Base-by-base conservation (phyloP, 345 rosid species). In the Brassica rapa region DNA sequence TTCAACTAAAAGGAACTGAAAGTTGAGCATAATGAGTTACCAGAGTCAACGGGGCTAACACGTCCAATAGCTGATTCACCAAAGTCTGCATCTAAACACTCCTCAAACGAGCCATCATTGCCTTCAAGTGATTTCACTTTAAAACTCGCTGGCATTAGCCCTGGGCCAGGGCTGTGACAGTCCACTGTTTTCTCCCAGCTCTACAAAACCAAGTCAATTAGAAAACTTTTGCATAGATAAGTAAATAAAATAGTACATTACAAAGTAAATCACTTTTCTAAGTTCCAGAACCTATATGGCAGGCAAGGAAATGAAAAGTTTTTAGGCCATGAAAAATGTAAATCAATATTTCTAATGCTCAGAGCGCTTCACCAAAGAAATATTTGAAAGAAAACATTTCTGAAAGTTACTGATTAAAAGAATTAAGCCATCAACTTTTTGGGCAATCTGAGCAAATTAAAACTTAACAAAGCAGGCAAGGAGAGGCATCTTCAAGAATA, bases 171-270 rank as follows among this genome's bases (percentile, higher is more conserved):
- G 83, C 94, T 94, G 76, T 94, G 82, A 82, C 97, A 94, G 88
- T 94, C 97, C 63, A 94, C 98, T 39, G 98, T 94, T 85, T 92
- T 94, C 90, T 94, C 97, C 98, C 98, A 94, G 83, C 98, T 94
- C 98, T 94, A 63, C 29, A 55, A 53, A 83, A 66, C 69, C 80
- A 84, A 51, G 61, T 57, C 35, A 0, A 59, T 16, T 56, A 55
- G 12, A 62, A 74, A 74, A 68, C 62, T 23, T 39, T 0, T 6
- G n/a, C 14, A 0, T 37, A 7, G 25, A 62, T 15, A n/a, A 2
- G 64, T 24, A 33, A 14, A 69, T 69, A 51, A 49, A 30, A 69
- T 69, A 19, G 21, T 19, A 15, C 16, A 6, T 69, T 69, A 6
- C 8, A 32, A 68, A 46, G 27, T 21, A 46, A 59, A 59, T 0